A percentile compares a stretch with the other conserved stretches of the same genome.
These are phyloP conservation scores for Plasmodium fragile DNA, from an alignment of 169 alveolate species.

Conservation along the genomic window DNA sequence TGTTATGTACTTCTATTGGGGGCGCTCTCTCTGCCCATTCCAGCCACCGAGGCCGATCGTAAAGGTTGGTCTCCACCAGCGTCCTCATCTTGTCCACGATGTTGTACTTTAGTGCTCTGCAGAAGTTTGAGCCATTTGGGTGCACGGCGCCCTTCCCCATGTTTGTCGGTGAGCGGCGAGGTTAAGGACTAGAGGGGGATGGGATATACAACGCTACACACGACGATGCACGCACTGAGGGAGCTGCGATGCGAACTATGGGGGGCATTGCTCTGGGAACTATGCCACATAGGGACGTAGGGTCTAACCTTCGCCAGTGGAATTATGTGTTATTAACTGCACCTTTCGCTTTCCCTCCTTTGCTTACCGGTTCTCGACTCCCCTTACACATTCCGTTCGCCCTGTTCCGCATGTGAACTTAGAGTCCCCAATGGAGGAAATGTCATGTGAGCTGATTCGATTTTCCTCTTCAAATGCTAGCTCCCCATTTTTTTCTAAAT, in stretches of 20 bases:
- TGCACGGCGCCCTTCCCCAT: slow-evolving; percentile 80
- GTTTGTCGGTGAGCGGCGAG: neutral
- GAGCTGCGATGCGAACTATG: neutral
- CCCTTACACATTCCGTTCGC: neutral
- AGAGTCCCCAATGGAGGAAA: neutral
- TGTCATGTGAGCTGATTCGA: neutral
- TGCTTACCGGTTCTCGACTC: neutral
- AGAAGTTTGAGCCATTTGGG: slow-evolving; percentile 81
- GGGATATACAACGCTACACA: neutral
- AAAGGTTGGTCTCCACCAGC: slow-evolving; percentile 83
- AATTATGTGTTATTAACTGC: neutral
- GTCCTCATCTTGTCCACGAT: slow-evolving; percentile 87
- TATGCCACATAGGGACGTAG: neutral
- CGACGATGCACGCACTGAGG: neutral
- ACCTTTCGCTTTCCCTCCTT: neutral
- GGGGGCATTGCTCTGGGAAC: neutral
- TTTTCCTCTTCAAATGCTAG: neutral
- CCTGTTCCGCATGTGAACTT: neutral
- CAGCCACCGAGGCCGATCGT: slow-evolving; percentile 85
- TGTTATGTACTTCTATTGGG: slow-evolving; percentile 85
- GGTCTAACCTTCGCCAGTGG: neutral
- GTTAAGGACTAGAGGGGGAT: neutral
- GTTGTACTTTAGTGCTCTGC: slow-evolving; percentile 84
- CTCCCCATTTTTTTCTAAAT: neutral
- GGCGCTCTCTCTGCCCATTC: slow-evolving; percentile 88